Base-by-base conservation (phyloP, 768 basidiomycete species). In the Mycena filopes region DNA sequence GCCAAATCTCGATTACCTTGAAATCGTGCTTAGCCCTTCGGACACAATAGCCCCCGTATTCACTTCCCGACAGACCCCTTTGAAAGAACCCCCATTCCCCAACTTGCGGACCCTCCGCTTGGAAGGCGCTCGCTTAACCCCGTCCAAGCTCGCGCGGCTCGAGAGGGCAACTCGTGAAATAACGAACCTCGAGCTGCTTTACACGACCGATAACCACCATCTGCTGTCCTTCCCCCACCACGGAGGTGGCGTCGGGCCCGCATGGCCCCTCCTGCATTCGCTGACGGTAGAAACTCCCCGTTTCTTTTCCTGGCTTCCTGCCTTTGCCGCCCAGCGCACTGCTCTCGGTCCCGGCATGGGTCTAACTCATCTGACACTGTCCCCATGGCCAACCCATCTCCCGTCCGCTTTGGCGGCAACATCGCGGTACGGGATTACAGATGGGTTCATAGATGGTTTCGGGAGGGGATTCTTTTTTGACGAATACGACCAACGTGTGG, bases 1-100 rank as follows among this genome's bases (percentile, higher is more conserved):
- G 29, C 45, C 45, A 15, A 57, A 57, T 33, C 55, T 57, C 45
- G 55, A 57, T 21, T 26, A 23, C 18, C 45, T 57, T 6, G 55
- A 57, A 42, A 29, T 55, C 10, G 12, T 55, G 10, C 40, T 40
- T 18, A 21, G 20, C 9, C 23, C 15, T 28, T 8, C 28, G 2
- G 26, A 18, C 4, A 8, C 28, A 3, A n/a, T 6, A 21, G 11
- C 11, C 28, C n/a, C 10, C 41, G 4, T 28, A 8, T 21, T 28
- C 54, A 45, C 10, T 15, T 31, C 4, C 54, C 25, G 26, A 13
- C 41, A 18, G 31, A 33, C 5, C 12, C 31, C 31, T 33, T 55
- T 15, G 54, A 11, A 28, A 5, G 29, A 16, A 8, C 54, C 54
- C 2, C 54, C 23, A 13, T 55, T 42, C 41, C 53, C 42, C 20